phyloP scores from a whole-genome alignment of 345 rosid genomes.

The Linum tenue region DNA sequence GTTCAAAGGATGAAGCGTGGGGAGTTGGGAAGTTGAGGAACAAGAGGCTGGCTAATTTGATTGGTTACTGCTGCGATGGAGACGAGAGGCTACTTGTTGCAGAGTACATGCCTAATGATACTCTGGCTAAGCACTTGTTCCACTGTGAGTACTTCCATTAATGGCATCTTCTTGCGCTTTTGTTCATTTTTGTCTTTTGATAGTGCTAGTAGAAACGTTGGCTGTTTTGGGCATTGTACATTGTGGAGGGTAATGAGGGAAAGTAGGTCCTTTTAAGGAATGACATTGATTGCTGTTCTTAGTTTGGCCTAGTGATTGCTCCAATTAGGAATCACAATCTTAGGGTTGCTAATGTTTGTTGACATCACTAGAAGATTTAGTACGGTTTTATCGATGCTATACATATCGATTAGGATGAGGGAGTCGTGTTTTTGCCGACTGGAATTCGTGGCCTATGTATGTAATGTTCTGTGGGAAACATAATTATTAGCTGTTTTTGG shows the following conservation, averaged over 20 bases:
- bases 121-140: conserved; percentile 73
- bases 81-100: conserved; percentile 91
- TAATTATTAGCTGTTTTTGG: too few species aligned
- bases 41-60: conserved; percentile 64
- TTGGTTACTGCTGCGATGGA: conserved; percentile 91
- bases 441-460: not conserved
- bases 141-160: conserved; percentile 53
- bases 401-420: not conserved
- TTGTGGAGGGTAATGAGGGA: not conserved
- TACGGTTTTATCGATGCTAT: not conserved
- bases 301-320: not conserved
- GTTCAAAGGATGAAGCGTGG: conserved; percentile 59
- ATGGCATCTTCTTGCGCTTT: not conserved
- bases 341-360: too few species aligned
- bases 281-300: not conserved
- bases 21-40: conserved; percentile 76
- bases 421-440: not conserved
- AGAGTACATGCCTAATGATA: conserved; percentile 81
- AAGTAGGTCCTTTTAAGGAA: not conserved
- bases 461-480: too few species aligned
- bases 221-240: not conserved
- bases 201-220: not conserved
- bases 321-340: not conserved
- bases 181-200: not conserved
- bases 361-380: not conserved